Base-by-base conservation (phyloP, 352 stramenopile genomes). In the Pythium phragmiticola region DNA sequence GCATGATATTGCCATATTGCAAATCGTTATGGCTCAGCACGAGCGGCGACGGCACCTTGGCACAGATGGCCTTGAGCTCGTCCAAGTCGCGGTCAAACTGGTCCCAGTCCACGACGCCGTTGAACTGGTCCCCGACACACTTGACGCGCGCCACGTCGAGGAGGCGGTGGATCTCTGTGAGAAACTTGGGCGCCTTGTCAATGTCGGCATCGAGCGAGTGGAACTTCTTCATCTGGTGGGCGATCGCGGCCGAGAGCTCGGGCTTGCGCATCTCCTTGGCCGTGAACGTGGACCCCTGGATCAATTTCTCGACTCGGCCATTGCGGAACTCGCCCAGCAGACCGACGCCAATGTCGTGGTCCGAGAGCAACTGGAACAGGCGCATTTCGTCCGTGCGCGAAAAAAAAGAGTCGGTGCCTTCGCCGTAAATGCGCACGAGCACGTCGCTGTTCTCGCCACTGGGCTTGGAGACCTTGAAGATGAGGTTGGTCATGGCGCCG, bases 1-100 rank as follows among this genome's bases (percentile, higher is more conserved):
- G 78, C 76, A 98, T 93, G 53, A 98, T 88, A 76, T 98, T 98
- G 56, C 92, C 92, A 67, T 94, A 93, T 61, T 98, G 87, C 61
- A 98, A 66, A 69, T 98, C 92, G 70, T 98, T 98, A 74, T 98
- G 92, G 63, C 86, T 94, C 49, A 98, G 74, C 50, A 97, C 87
- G 36, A 90, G 52, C 34, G 81, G 79, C 36, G 82, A 95, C 28
- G 84, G 66, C 46, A 96, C 84, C 14, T 75, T 17, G 12, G 66
- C 74, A 19, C 90, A 69, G 9, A 80, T 48, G 28, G 68, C 55
- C 57, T 93, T 78, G 41, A 93, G 59, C 47, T 84, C 78, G n/a
- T 86, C 64, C 21, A 92, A 59, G 56, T 89, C 75, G 0, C 58
- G 45, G 0, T 33, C 68, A 23, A 82, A 62, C n/a, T 80, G 55